Evolutionary conservation across 345 rosid genomes (phyloP), one percentile per base, ranked within the genome.

Genomic region (Gossypium rotundifolium): DNA sequence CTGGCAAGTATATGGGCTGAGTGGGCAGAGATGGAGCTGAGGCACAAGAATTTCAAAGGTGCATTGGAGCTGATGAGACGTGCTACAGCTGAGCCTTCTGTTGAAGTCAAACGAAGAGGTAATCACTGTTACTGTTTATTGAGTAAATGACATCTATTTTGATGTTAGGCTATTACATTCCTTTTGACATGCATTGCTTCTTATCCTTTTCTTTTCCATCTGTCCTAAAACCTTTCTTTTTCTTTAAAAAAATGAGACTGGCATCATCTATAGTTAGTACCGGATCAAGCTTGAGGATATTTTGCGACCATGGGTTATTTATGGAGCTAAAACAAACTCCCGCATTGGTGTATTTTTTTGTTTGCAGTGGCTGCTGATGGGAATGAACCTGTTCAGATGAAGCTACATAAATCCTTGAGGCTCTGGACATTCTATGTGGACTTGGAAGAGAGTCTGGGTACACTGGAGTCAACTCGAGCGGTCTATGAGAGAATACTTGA

Each of bases 11-110:
- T 90, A 33, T 93, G 98, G 98, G 91, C 98, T 75, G 98, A 90
- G 84, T 95, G 99, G 99, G 92, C 99, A 13, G 98, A 95, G 84
- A 93, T 93, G 98, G 99, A 95, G 77, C 49, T 95, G 67, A 89
- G 91, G 76, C 91, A 95, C 78, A 84, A 89, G 75, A 95, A 91
- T 82, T 88, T 95, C 79, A 86, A 87, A 74, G 94, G 87, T 75
- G 99, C 98, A 10, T 74, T 95, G 70, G 97, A 93, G 84, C 81
- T 91, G 74, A 87, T 93, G 94, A 90, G 97, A 78, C 89, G 94
- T 46, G 98, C 98, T 53, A 94, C 98, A 22, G 99, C 98, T 40
- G 98, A 91, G 79, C 99, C 98, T 1, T 91, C 98, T 11, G 94
- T 90, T 65, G 99, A 95, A 88, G 94, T 95, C 75, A 91, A 89